Conservation (phyloP, 225 moss, liverwort and hornwort genomes). For the Marchantia paleacea region DNA sequence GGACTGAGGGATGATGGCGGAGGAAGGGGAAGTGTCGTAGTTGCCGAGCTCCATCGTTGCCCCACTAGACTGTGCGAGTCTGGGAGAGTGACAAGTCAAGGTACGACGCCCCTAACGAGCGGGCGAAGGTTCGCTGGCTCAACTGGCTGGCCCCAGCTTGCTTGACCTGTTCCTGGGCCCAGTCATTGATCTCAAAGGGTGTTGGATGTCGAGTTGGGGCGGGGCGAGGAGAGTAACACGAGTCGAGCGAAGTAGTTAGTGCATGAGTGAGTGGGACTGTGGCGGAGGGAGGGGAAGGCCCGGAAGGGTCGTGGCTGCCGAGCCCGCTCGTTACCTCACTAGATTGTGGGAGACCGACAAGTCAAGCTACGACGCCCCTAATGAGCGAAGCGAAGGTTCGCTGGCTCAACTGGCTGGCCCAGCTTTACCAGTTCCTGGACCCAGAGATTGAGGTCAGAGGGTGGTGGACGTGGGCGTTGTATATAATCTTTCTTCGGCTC, state of each 20-base stretch:
- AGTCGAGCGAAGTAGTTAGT: background rate
- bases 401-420: too few relatives aligned
- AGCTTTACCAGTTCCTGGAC: background rate
- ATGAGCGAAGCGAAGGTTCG: background rate
- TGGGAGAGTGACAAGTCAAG: background rate
- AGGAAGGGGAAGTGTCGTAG: background rate
- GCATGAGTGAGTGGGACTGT: background rate
- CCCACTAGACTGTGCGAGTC: background rate
- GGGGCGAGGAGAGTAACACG: too few relatives aligned
- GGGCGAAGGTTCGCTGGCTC: background rate
- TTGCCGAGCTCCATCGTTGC: background rate
- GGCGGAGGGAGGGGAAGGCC: too few relatives aligned
- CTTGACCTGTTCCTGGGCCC: background rate
- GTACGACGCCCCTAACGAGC: background rate
- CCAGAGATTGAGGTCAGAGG: constrained; percentile 11
- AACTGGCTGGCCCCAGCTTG: background rate
- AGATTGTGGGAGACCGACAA: background rate
- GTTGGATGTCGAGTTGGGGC: too few relatives aligned
- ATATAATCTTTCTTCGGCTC: background rate
- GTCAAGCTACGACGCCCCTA: background rate
- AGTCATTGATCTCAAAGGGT: background rate
- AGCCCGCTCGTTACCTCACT: background rate
- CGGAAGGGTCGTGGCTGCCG: background rate
- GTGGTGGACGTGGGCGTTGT: background rate
- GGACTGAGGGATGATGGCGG: too few relatives aligned